These are phyloP conservation scores for Yamadazyma philogaea DNA, from an alignment of 805 yeast genomes.

Conservation along the genomic window DNA sequence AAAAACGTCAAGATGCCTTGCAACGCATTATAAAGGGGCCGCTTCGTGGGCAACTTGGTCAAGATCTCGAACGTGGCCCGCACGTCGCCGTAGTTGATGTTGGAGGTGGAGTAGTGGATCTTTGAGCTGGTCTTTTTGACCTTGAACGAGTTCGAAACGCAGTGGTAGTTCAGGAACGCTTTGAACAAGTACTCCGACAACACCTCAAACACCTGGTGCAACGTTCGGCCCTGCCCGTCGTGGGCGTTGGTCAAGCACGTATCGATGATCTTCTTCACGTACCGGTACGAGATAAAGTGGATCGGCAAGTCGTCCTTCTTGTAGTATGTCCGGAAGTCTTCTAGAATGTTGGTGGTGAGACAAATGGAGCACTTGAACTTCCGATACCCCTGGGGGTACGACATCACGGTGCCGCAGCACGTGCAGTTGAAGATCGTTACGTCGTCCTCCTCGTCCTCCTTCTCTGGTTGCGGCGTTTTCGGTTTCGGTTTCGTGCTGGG, in stretches of 20 bases:
- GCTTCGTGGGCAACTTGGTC: conserved; percentile 52
- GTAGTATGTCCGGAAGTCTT: conserved; percentile 9
- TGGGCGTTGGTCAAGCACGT: conserved; percentile 25
- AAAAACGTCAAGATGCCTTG: conserved; percentile 50
- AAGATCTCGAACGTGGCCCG: conserved; percentile 45
- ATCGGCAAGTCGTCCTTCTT: conserved; percentile 9
- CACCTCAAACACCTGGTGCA: conserved; percentile 44
- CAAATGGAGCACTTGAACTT: conserved; percentile 64
- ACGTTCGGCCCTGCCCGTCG: conserved; percentile 9
- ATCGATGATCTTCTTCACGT: conserved; percentile 32
- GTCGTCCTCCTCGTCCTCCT: conserved; percentile 5
- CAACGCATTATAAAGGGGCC: conserved; percentile 58
- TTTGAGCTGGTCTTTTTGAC: conserved; percentile 22
- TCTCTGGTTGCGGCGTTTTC: background rate
- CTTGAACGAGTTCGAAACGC: conserved; percentile 57
- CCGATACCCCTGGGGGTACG: conserved; percentile 24
- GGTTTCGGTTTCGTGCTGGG: conserved; percentile 2
- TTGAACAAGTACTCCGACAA: conserved; percentile 45
- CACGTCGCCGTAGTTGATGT: conserved; percentile 50
- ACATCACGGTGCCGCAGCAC: conserved; percentile 37
- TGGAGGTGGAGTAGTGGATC: conserved; percentile 44
- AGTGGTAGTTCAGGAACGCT: conserved; percentile 46
- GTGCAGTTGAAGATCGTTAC: conserved; percentile 28
- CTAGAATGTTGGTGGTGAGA: conserved; percentile 42
- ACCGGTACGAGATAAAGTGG: conserved; percentile 26